These are phyloP conservation scores for Rhododendron vialii DNA, from an alignment of 148 eudicot genomes.

Conservation along the genomic window DNA sequence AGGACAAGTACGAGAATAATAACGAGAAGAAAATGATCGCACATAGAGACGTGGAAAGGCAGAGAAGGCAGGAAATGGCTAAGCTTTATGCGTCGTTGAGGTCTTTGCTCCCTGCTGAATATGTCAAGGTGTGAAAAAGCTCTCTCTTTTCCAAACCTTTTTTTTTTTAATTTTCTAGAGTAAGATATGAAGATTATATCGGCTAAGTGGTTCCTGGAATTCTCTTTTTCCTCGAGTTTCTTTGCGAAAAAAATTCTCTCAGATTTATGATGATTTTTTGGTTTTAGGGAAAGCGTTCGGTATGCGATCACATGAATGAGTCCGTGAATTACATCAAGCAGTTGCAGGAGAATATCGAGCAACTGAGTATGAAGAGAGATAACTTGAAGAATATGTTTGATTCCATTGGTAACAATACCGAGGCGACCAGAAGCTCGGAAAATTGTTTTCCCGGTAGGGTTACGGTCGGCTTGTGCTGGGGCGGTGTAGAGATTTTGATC, in stretches of 20 bases:
- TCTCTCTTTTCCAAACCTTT: too few species aligned
- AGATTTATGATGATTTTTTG: neutral
- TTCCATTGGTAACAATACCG: neutral
- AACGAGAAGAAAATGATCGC: conserved; percentile 18
- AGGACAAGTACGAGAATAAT: neutral
- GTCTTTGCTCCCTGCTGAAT: conserved; percentile 63
- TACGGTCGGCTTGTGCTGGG: conserved; percentile 14
- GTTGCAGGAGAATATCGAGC: conserved; percentile 19
- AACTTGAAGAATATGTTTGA: neutral
- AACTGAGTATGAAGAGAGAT: conserved; percentile 22
- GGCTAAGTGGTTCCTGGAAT: neutral
- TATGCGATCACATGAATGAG: conserved; percentile 30
- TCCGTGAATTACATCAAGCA: conserved; percentile 27
- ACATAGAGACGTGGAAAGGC: conserved; percentile 65
- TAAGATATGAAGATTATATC: too few species aligned
- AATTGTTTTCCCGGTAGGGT: conserved; percentile 1
- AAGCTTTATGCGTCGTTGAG: conserved; percentile 51
- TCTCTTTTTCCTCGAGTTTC: too few species aligned
- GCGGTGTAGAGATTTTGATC: conserved; percentile 23
- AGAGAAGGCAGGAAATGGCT: conserved; percentile 79
- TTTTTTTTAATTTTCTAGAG: neutral
- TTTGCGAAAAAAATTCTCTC: too few species aligned
- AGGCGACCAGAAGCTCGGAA: neutral
- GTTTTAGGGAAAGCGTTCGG: conserved; percentile 28
- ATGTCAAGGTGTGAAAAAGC: conserved; percentile 38